Conservation (phyloP, 805 yeast genomes). For the Candida vaughaniae region DNA sequence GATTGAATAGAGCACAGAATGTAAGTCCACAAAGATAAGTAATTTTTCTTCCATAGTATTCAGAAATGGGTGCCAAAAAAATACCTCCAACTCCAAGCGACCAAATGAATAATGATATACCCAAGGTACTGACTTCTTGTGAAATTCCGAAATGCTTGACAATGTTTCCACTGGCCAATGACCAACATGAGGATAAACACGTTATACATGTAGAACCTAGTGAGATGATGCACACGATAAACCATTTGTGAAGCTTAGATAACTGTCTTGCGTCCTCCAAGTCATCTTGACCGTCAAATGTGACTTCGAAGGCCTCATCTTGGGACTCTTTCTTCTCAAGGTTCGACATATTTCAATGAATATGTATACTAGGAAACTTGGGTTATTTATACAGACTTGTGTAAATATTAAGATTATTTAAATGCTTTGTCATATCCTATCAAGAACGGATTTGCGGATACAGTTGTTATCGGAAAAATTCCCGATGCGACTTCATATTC, state of each 20-base stretch:
- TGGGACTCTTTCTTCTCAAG: background rate
- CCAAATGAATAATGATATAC: slow-evolving; percentile 27
- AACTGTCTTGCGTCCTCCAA: slow-evolving; percentile 23
- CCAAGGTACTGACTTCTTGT: slow-evolving; percentile 25
- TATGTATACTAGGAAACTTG: too few species aligned
- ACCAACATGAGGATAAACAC: slow-evolving; percentile 29
- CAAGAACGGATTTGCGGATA: too few species aligned
- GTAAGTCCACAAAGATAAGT: slow-evolving; percentile 36
- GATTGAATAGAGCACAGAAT: slow-evolving; percentile 20
- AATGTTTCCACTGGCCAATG: slow-evolving; percentile 23
- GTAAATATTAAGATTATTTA: too few species aligned
- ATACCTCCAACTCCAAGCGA: slow-evolving; percentile 30
- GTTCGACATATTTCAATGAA: background rate
- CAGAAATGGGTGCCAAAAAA: slow-evolving; percentile 58
- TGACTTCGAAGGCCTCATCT: slow-evolving; percentile 13
- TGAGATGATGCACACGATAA: slow-evolving; percentile 22
- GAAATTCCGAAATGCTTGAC: slow-evolving; percentile 21
- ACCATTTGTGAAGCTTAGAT: slow-evolving; percentile 25
- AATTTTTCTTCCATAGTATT: slow-evolving; percentile 59
- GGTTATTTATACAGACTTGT: too few species aligned
- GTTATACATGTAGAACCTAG: slow-evolving; percentile 25
- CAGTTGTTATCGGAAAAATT: too few species aligned
- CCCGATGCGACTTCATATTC: too few species aligned
- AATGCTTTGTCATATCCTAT: too few species aligned
- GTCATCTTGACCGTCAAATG: slow-evolving; percentile 25